Conservation (phyloP, 148 eudicot genomes). For the Vaccinium macrocarpon region DNA sequence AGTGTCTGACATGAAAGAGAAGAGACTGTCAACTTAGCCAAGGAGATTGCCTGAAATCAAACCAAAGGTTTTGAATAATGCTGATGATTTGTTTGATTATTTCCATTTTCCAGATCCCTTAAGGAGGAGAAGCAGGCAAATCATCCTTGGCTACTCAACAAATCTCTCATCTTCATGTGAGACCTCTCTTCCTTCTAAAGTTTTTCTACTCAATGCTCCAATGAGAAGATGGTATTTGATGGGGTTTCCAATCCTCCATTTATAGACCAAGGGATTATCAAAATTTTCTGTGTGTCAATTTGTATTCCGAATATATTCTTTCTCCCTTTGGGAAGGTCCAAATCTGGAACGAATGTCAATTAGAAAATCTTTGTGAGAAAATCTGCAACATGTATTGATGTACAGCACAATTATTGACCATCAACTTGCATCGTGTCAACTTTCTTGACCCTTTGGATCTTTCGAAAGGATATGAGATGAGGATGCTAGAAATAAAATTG, state of each 20-base stretch:
- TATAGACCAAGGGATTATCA: background rate
- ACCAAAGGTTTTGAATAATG: background rate
- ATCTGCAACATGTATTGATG: background rate
- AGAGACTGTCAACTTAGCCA: background rate
- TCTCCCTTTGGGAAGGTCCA: background rate
- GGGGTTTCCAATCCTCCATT: background rate
- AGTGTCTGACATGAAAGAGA: background rate
- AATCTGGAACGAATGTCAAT: background rate
- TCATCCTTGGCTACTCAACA: slow-evolving; percentile 3
- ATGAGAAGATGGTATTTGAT: background rate
- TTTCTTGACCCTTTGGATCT: background rate
- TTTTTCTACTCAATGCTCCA: background rate
- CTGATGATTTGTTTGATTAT: background rate
- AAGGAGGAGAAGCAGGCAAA: background rate
- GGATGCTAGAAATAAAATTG: background rate
- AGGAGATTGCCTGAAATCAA: slow-evolving; percentile 2
- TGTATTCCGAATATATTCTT: background rate
- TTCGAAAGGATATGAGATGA: background rate
- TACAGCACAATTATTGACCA: background rate
- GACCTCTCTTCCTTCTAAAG: background rate
- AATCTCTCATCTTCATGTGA: background rate
- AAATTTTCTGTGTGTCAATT: background rate
- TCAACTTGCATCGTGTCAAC: background rate
- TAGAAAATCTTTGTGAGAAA: background rate
- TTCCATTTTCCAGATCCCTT: background rate